phyloP scores from a whole-genome alignment of 768 basidiomycete species.

The Mycena albidolilacea region DNA sequence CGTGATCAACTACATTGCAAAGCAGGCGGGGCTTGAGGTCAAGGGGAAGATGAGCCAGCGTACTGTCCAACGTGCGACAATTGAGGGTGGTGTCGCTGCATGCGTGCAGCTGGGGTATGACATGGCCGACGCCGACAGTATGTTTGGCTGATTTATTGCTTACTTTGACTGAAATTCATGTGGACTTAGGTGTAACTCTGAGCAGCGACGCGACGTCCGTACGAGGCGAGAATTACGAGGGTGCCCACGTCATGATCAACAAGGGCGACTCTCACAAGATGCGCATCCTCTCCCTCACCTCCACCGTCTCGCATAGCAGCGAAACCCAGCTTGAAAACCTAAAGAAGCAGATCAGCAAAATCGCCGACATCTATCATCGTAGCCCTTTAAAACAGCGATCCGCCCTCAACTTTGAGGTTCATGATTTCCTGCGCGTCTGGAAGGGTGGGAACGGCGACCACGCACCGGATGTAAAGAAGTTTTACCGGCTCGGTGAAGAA shows the following conservation, averaged over 20 bases:
- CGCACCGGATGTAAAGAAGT: slow-evolving; percentile 24
- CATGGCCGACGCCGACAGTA: slow-evolving; percentile 23
- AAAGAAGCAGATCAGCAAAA: slow-evolving; percentile 12
- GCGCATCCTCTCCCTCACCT: slow-evolving; percentile 22
- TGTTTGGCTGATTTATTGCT: not conserved
- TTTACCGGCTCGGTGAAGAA: not conserved
- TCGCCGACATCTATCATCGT: not conserved
- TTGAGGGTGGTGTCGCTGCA: slow-evolving; percentile 38
- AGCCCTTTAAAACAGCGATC: slow-evolving; percentile 5
- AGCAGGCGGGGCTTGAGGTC: not conserved
- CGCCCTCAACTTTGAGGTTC: slow-evolving; percentile 15
- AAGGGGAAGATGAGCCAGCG: slow-evolving; percentile 25
- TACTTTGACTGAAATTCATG: not conserved
- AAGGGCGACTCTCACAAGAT: not conserved
- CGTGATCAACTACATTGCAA: not conserved
- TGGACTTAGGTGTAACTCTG: not conserved
- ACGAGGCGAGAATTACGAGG: slow-evolving; percentile 14
- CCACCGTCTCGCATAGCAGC: slow-evolving; percentile 39
- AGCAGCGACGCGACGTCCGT: slow-evolving; percentile 8
- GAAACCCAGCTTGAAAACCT: not conserved
- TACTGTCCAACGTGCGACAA: slow-evolving; percentile 21
- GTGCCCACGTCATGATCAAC: slow-evolving; percentile 9
- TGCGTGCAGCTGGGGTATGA: slow-evolving; percentile 36
- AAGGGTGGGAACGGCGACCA: slow-evolving; percentile 27
- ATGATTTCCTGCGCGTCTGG: slow-evolving; percentile 21